Evolutionary conservation across 352 stramenopile species (phyloP), one percentile per base, ranked within the genome.

Genomic region (Phytophthora sansomeana): DNA sequence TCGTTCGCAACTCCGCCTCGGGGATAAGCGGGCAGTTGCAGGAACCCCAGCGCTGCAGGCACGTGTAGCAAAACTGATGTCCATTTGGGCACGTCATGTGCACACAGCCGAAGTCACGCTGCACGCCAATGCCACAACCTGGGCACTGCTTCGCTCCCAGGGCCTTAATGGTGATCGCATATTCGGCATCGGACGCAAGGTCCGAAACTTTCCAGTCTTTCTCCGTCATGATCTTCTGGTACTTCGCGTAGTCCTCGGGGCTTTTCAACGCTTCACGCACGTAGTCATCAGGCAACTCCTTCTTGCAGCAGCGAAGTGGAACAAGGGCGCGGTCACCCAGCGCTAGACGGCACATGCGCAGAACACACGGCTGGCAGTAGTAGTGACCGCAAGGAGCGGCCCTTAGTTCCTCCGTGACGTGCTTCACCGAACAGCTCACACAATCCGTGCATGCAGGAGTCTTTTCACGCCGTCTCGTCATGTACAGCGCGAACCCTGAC

Each of bases 21-120:
- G 83, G 83, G 47, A 94, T 89, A 10, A 91, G 42, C 43, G 60
- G 69, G 63, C 85, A 93, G 17, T 67, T 35, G 58, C 85, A 93
- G 10, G 68, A 74, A 5, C 75, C 58, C 85, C 85, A 93, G 29
- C 57, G 7, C 6, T 19, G 24, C 35, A 94, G 57, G 26, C 85
- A 92, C 26, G 81, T 90, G 57, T 82, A 94, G 67, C 85, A 94
- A 54, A 94, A 94, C 58, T 92, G 63, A 64, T 92, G 83, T 2
- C 82, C 83, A 41, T 86, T 83, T 7, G 79, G 80, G 49, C 85
- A 94, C 41, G 50, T 83, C 73, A 94, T 94, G 73, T 94, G 83
- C 16, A 94, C 64, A 52, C 85, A 94, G n/a, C 85, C 85, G 58
- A 80, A 81, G 63, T 89, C 82, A 46, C 83, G 81, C 54, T 89